Evolutionary conservation across 2,329 filamentous ascomycete species (phyloP), one percentile per base, ranked within the genome.

Genomic region (Septoria linicola): DNA sequence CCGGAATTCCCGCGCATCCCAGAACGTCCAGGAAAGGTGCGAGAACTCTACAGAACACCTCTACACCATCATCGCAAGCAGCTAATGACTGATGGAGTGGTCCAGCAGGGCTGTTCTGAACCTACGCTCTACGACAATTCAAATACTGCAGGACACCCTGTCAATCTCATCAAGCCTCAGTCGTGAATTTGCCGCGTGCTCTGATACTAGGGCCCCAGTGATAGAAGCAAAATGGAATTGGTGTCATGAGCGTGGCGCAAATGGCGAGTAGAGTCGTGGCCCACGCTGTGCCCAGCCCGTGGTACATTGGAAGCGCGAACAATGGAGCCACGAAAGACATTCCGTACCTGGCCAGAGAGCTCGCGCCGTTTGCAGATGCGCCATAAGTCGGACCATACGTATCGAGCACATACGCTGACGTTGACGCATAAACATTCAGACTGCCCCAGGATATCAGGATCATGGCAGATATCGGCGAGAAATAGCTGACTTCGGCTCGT

Each of bases 241-340:
- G 63, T n/a, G 61, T 57, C 49, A 65, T 50, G 1, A 56, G 55
- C 45, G 68, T 45, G 1, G 61, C 55, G n/a, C 70, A 53, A 23
- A 71, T 70, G 0, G 63, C 72, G 39, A 73, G 53, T 13, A 73
- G 35, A 42, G 61, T 69, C 8, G 68, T 72, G 7, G 71, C 71
- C 71, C 71, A 73, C 0, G 59, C 65, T 1, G 70, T 67, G 0
- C 72, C 72, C 8, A 74, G 51, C 2, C 53, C 61, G 20, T 64
- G 53, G 59, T 70, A 73, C 64, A 74, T 70, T 8, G 63, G 68
- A 8, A 68, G 58, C 2, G 66, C 65, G 44, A 75, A 74, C 8
- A 73, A 53, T 4, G 69, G 69, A 47, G 71, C 71, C 5, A 63
- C 66, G 16, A 64, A 60, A 61, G 13, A 70, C 53, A 25, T 56